Conservation (phyloP, 2,329 filamentous ascomycete species). For the Ophiostoma quercus region DNA sequence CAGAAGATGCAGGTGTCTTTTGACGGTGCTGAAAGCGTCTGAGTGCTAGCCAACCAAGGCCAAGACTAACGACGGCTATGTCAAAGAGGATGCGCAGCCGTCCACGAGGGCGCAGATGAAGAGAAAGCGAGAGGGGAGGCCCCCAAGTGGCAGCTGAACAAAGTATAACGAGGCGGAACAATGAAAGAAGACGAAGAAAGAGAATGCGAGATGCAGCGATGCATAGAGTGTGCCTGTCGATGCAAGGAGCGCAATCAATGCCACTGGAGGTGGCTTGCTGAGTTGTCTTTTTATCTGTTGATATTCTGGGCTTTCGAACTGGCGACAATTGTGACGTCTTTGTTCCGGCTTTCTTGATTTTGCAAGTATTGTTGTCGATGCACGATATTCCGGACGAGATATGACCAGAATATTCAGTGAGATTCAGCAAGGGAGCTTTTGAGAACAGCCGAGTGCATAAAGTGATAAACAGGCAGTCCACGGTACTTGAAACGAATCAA, state of each 20-base stretch:
- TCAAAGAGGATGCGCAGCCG: constrained; percentile 18
- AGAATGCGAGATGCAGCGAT: background rate
- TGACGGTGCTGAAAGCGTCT: constrained; percentile 19
- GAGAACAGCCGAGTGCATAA: background rate
- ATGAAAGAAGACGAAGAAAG: background rate
- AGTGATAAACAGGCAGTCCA: background rate
- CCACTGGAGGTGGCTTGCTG: background rate
- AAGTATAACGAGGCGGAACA: constrained; percentile 7
- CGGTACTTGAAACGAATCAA: constrained; percentile 7
- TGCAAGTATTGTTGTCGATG: background rate
- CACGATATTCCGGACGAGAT: background rate
- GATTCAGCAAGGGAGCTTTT: background rate
- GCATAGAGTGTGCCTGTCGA: constrained; percentile 1
- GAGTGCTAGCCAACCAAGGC: constrained; percentile 1
- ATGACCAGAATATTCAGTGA: background rate
- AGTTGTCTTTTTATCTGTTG: background rate
- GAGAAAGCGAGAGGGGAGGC: background rate
- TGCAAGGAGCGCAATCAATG: background rate
- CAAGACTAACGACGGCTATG: constrained; percentile 14
- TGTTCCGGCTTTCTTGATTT: background rate
- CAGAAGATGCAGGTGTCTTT: background rate
- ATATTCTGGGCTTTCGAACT: background rate
- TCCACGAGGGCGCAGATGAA: constrained; percentile 11
- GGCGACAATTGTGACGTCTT: background rate
- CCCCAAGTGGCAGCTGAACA: background rate